phyloP scores from a whole-genome alignment of 345 rosid genomes.

The Eutrema yunnanense region DNA sequence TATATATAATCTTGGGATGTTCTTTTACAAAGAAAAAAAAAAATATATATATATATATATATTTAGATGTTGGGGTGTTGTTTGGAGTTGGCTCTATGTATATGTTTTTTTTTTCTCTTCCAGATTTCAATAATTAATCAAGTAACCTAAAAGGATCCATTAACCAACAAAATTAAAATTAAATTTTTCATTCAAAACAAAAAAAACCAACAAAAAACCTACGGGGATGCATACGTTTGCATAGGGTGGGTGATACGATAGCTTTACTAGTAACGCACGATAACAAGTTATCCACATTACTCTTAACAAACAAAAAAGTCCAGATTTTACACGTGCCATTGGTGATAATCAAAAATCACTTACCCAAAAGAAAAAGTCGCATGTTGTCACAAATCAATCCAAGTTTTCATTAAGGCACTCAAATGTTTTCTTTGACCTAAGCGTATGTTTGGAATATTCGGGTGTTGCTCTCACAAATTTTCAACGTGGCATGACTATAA shows the following conservation, averaged over 20 bases:
- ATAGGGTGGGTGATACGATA: not conserved
- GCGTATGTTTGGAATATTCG: not conserved
- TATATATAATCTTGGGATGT: no score
- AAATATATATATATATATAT: no score
- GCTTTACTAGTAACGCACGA: not conserved
- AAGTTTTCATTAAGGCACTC: not conserved
- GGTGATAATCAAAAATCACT: not conserved
- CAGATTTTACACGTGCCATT: slow-evolving; percentile 4
- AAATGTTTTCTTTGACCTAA: not conserved
- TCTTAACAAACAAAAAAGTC: not conserved
- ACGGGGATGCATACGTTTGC: not conserved
- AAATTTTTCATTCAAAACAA: not conserved
- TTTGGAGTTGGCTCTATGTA: not conserved
- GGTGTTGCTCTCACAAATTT: not conserved
- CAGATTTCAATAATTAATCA: not conserved
- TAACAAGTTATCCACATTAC: not conserved
- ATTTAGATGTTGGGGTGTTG: not conserved
- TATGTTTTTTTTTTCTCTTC: no score
- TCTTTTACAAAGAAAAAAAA: no score
- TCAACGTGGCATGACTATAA: not conserved
- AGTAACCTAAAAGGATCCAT: not conserved
- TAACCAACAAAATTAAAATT: not conserved
- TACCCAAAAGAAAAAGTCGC: not conserved
- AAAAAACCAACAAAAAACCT: no score
- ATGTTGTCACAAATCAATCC: slow-evolving; percentile 8